Evolutionary conservation across 2,329 filamentous ascomycete species (phyloP).

Genomic region (Chaetothyriales sp.): DNA sequence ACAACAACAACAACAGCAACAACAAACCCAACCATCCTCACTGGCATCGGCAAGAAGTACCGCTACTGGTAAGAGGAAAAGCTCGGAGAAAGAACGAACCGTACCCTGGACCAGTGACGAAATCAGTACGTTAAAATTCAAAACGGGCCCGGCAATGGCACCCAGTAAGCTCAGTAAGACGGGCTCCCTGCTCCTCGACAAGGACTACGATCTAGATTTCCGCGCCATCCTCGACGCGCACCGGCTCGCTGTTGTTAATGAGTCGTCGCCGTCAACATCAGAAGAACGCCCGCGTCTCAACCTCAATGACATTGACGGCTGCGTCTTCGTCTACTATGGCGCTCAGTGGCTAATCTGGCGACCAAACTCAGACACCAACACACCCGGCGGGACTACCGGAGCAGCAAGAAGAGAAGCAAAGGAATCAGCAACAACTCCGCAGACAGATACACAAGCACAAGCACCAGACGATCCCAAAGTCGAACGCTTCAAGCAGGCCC

Average conservation of each 20-base stretch:
- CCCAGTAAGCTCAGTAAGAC: conserved; percentile 62
- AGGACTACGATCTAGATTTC: conserved; percentile 81
- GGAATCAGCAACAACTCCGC: conserved; percentile 14
- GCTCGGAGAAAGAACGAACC: conserved; percentile 23
- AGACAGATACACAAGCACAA: not conserved
- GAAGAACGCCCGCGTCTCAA: conserved; percentile 20
- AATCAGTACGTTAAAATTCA: conserved; percentile 38
- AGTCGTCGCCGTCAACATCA: not conserved
- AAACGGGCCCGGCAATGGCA: conserved; percentile 55
- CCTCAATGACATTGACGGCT: conserved; percentile 55
- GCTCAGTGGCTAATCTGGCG: conserved; percentile 56
- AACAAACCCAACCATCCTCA: too few species aligned
- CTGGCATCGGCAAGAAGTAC: too few species aligned
- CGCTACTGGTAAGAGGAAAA: not conserved
- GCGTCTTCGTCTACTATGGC: conserved; percentile 45
- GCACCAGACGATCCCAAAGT: conserved; percentile 60
- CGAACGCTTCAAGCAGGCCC: conserved; percentile 62
- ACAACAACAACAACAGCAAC: not conserved
- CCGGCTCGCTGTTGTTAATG: conserved; percentile 46
- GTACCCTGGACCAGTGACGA: conserved; percentile 33
- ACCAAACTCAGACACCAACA: conserved; percentile 30
- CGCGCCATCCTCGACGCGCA: conserved; percentile 63
- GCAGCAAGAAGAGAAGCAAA: not conserved
- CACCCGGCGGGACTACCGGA: conserved; percentile 24
- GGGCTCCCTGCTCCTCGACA: conserved; percentile 73